Percentiles rank a stretch among this genome's conserved stretches.
Evolutionary conservation across 805 yeast species (phyloP).

Genomic region (Saccharomycopsis selenospora): DNA sequence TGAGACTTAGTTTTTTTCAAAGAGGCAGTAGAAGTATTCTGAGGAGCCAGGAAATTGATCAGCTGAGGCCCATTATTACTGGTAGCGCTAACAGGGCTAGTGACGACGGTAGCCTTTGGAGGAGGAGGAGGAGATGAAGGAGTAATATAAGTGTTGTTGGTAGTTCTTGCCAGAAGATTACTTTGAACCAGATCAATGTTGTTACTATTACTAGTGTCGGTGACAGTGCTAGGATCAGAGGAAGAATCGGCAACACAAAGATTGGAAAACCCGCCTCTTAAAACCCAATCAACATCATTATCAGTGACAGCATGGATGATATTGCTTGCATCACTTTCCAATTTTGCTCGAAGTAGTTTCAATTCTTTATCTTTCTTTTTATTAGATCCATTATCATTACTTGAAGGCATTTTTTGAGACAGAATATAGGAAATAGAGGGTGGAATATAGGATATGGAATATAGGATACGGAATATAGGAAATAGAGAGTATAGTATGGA

Average conservation of each 20-base stretch:
- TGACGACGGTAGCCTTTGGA: constrained; percentile 4
- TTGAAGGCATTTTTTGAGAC: too few species aligned
- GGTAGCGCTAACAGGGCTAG: background rate
- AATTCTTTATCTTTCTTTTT: constrained; percentile 8
- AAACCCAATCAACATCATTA: constrained; percentile 46
- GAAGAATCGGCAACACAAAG: background rate
- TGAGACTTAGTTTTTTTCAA: constrained; percentile 13
- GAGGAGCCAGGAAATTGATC: too few species aligned
- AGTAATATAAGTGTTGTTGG: background rate
- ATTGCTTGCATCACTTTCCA: constrained; percentile 11
- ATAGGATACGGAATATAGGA: too few species aligned
- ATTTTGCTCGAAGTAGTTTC: constrained; percentile 10
- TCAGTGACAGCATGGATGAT: constrained; percentile 30
- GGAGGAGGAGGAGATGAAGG: constrained; percentile 3
- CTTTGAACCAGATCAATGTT: constrained; percentile 14
- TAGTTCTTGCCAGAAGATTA: constrained; percentile 9
- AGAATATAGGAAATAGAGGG: too few species aligned
- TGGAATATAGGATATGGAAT: too few species aligned
- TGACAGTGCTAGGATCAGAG: background rate
- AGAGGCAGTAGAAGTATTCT: background rate
- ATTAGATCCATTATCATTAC: too few species aligned
- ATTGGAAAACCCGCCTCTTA: constrained; percentile 28
- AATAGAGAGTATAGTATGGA: too few species aligned
- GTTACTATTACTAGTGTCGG: background rate
- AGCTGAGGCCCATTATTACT: background rate